Evolutionary conservation across 176 grass and related monocot species (phyloP), one percentile per base, ranked within the genome.

Genomic region (Pharus latifolius): DNA sequence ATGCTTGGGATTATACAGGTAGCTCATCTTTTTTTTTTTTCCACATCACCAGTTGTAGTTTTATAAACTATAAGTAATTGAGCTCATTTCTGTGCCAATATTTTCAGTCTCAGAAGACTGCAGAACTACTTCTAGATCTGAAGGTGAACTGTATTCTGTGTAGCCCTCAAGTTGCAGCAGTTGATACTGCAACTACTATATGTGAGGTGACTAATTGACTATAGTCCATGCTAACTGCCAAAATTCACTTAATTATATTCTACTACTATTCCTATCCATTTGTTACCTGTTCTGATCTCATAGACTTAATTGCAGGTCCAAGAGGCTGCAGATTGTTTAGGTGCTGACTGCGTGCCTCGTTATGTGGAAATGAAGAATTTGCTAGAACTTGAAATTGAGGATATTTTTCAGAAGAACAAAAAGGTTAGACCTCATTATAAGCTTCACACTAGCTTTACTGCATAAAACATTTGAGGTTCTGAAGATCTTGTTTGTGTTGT

Each of bases 1-100:
- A 98, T 98, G 89, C 95, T 98, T 19, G 95, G 95, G 31, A 50
- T 83, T 72, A 92, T 98, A 84, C 89, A 98, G 87, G 95, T 93
- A 88, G 3, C 16, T 76, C 11, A 22, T 4, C 73, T 70, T 57
- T 0, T 64, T 63, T 50, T 32, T 29, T 31, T n/a, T n/a, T n/a
- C n/a, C n/a, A 6, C 14, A 1, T 16, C 3, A 23, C 15, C 9
- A 10, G 18, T 69, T 85, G n/a, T n/a, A n/a, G n/a, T n/a, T n/a
- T n/a, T n/a, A n/a, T n/a, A n/a, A n/a, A n/a, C n/a, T n/a, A n/a
- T n/a, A n/a, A n/a, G n/a, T n/a, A n/a, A n/a, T n/a, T 59, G 42
- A 56, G 28, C 11, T 81, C 29, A 56, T 67, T 63, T 75, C 12
- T 45, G 17, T 24, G 48, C 45, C 42, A 50, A 61, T 44, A 59